Evolutionary conservation across 2,329 filamentous ascomycete genomes (phyloP), one percentile per base, ranked within the genome.

Genomic region (Phoma herbarum): DNA sequence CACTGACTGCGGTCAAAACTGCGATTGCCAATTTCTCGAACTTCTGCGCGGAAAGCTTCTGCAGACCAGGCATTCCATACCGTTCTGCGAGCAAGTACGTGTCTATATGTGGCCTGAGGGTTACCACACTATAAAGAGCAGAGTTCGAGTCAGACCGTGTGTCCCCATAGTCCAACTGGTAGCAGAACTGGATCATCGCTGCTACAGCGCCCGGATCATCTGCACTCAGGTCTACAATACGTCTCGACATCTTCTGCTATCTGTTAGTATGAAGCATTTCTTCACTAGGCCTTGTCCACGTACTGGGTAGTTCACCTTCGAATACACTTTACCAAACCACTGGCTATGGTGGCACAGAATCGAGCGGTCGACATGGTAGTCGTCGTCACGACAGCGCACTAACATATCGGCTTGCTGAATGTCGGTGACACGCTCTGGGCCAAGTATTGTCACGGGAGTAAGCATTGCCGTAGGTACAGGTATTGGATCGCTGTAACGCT

Each of bases 151-250:
- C 60, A n/a, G 65, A 20, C 20, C 68, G 56, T 20, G 62, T 66
- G 42, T 75, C 71, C 47, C 51, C 64, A 39, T 75, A 73, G 45
- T 74, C 69, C 23, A 74, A 57, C 23, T 71, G 68, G 39, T 75
- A 75, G 49, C 66, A 71, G 46, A 73, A 75, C 44, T 73, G 70
- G 52, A 75, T 68, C 73, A 75, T 74, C 6, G 72, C 71, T 9
- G 72, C 66, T 11, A 75, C 70, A 35, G 71, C 69, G 33, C 63
- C 64, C 10, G 73, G 66, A 29, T 75, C 67, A 42, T 74, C 72
- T 23, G 68, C 66, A 22, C 71, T 71, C 18, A 74, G 60, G 49
- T 74, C 71, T 20, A 74, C 68, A n/a, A 65, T 61, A 16, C 65
- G 65, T 41, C 66, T 67, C 20, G 64, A 57, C 51, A 64, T 63